These are phyloP conservation scores for Salix brachista DNA, from an alignment of 345 rosid species.

Conservation along the genomic window DNA sequence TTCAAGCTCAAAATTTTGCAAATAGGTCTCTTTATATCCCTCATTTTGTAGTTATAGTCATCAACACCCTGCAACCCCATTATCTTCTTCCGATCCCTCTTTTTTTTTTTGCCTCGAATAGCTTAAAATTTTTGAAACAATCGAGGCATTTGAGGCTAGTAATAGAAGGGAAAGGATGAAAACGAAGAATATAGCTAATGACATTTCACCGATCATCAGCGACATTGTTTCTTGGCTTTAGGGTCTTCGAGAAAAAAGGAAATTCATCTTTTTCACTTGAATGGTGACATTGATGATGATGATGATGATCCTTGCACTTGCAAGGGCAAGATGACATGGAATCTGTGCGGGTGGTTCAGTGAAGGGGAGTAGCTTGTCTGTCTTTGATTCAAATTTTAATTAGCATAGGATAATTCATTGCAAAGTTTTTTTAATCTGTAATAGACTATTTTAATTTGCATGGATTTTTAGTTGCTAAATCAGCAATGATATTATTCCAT, in stretches of 20 bases:
- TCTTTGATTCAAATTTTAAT: neutral
- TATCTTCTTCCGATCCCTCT: too few species aligned
- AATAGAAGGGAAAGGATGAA: slow-evolving; percentile 18
- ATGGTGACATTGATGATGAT: slow-evolving; percentile 25
- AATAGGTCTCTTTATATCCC: slow-evolving; percentile 36
- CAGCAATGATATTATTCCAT: too few species aligned
- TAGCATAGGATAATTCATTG: too few species aligned
- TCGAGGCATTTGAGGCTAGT: neutral
- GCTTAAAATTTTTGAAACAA: neutral
- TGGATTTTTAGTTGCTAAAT: too few species aligned
- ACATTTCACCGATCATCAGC: slow-evolving; percentile 18
- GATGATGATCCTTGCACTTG: neutral
- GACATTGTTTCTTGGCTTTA: slow-evolving; percentile 8
- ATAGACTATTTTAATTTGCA: too few species aligned
- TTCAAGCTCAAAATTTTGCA: slow-evolving; percentile 39
- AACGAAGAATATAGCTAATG: slow-evolving; percentile 9
- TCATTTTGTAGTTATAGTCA: slow-evolving; percentile 5
- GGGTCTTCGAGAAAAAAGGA: neutral
- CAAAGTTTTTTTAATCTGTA: too few species aligned
- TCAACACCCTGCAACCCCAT: too few species aligned
- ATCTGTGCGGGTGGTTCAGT: neutral
- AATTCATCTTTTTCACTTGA: neutral
- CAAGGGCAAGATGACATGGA: neutral
- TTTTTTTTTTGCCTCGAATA: too few species aligned
- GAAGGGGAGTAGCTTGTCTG: neutral